Base-by-base conservation (phyloP, 129 eudicot genomes). In the Tagetes patula region DNA sequence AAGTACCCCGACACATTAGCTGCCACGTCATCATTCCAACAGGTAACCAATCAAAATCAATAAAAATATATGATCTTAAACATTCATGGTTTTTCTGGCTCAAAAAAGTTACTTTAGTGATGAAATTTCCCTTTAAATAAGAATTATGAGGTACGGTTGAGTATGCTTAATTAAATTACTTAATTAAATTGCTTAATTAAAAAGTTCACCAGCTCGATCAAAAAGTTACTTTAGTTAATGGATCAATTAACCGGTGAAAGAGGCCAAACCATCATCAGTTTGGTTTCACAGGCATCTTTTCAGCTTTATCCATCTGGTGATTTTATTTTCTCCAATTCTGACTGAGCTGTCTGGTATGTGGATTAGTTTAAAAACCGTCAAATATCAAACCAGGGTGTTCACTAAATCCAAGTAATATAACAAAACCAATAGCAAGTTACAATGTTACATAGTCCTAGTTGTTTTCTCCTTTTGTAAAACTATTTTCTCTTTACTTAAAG, bases 401-500 rank as follows among this genome's bases (percentile, higher is more conserved):
- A 59, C 14, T 59, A 32, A 11, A 59, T 33, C 41, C 65, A 10
- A 59, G 65, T 33, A 59, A 59, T 34, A 59, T 59, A 59, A 59
- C 40, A 59, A 8, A 59, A 59, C 14, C 7, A 59, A 59, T 58
- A 33, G 9, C 3, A 54, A 6, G 61, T 27, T 54, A 54, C 11
- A 6, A 54, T 54, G 61, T 54, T 54, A 20, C 11, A 0, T 54
- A 54, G 41, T 11, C 65, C 41, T 59, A 33, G 9, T 3, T 59
- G 56, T 59, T 59, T 59, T 59, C 65, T 59, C 40, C n/a, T 59
- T 59, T 39, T 9, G 65, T 3, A 59, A 33, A 33, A 33, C 11
- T 33, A 32, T 27, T 12, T 60, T 60, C 9, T 11, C 66, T 60
- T 33, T 34, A 34, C 27, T 60, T 34, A 33, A 54, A 6, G 14